Evolutionary conservation across 768 basidiomycete genomes (phyloP).

Genomic region (Tricholoma bakamatsutake): DNA sequence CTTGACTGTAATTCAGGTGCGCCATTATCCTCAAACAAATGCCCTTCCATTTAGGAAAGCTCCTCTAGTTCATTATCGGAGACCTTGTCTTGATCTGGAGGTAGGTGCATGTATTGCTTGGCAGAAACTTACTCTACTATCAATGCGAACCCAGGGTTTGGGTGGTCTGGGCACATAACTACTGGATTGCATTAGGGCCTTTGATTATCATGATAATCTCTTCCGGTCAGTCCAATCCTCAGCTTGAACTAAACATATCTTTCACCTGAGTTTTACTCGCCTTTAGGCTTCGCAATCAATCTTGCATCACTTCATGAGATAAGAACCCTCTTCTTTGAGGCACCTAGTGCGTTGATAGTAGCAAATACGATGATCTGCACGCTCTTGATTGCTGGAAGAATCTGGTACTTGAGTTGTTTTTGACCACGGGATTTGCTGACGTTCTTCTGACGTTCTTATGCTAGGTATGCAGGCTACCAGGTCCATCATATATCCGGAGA

Average conservation of each 20-base stretch:
- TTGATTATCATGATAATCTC: constrained; percentile 7
- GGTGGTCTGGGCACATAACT: constrained; percentile 12
- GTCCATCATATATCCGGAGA: constrained; percentile 1
- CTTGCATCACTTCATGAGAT: constrained; percentile 1
- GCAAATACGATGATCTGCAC: constrained; percentile 14
- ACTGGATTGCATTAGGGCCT: constrained; percentile 7
- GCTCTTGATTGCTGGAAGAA: constrained; percentile 10
- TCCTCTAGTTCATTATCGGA: constrained; percentile 10
- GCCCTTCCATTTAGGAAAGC: background rate
- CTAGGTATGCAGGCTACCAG: constrained; percentile 9
- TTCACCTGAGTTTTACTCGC: background rate
- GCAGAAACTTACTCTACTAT: background rate
- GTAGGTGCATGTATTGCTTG: background rate
- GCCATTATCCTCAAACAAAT: background rate
- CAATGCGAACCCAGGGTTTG: constrained; percentile 6
- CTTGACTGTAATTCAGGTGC: constrained; percentile 4
- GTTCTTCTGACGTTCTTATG: background rate
- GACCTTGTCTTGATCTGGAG: constrained; percentile 15
- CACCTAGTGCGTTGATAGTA: constrained; percentile 8
- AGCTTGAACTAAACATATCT: background rate
- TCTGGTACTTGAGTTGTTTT: constrained; percentile 6
- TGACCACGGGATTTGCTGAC: background rate
- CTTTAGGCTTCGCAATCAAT: constrained; percentile 6
- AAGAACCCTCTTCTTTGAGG: constrained; percentile 5
- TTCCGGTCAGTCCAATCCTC: constrained; percentile 1